Evolutionary conservation across 1,284 basidiomycete genomes (phyloP).

Genomic region (Fomes fomentarius): DNA sequence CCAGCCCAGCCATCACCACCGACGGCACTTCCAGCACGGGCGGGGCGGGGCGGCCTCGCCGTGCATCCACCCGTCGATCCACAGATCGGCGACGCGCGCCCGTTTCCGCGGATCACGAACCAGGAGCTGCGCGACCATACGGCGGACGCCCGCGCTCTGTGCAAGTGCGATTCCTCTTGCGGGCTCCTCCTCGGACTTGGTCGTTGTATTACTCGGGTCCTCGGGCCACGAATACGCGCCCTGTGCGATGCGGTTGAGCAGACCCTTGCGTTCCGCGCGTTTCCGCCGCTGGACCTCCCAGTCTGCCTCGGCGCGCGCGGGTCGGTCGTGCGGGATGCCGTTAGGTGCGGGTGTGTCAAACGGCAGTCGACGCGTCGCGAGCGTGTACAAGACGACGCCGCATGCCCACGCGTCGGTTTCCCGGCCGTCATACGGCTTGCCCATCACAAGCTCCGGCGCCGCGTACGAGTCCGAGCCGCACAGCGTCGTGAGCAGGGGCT

Average conservation of each 20-base stretch:
- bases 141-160: constrained; percentile 48
- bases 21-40: constrained; percentile 18
- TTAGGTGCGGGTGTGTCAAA: constrained; percentile 43
- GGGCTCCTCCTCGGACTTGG: constrained; percentile 18
- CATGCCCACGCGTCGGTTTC: constrained; percentile 93
- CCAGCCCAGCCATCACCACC: constrained; percentile 11
- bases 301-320: constrained; percentile 10
- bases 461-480: constrained; percentile 94
- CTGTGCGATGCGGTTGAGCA: constrained; percentile 79
- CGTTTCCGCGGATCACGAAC: constrained; percentile 71
- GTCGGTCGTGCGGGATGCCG: constrained; percentile 12
- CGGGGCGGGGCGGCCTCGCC: constrained; percentile 34
- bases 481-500: constrained; percentile 79
- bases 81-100: constrained; percentile 60
- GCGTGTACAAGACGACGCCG: constrained; percentile 84
- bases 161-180: constrained; percentile 39
- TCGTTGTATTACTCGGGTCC: constrained; percentile 1
- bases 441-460: constrained; percentile 83
- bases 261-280: constrained; percentile 42
- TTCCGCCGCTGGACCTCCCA: constrained; percentile 15
- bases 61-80: constrained; percentile 70
- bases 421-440: constrained; percentile 79
- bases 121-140: constrained; percentile 65
- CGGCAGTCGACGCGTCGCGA: constrained; percentile 81
- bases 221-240: constrained; percentile 78